Percentiles rank a stretch among this genome's conserved stretches.
Evolutionary conservation across 108 stramenopile species (phyloP).

Genomic region (Bacterosira constricta): DNA sequence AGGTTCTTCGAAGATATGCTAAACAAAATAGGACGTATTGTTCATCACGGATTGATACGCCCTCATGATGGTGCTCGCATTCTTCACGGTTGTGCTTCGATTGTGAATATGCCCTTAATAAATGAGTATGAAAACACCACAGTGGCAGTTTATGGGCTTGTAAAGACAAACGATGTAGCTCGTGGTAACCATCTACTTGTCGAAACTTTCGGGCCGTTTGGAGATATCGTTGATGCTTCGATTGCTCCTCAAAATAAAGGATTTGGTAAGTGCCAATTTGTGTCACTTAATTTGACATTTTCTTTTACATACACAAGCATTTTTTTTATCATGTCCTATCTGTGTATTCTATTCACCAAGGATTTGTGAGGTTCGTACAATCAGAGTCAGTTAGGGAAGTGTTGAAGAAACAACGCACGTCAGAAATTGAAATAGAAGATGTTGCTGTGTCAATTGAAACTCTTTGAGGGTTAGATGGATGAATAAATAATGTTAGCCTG

Average conservation of each 20-base stretch:
- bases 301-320: not conserved
- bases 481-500: no score
- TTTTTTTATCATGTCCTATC: not conserved
- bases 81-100: constrained; percentile 79
- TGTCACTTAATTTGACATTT: not conserved
- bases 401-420: constrained; percentile 56
- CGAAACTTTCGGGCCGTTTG: constrained; percentile 64
- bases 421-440: constrained; percentile 84
- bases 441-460: constrained; percentile 57
- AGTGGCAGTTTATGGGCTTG: constrained; percentile 72
- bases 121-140: constrained; percentile 68
- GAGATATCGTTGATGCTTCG: constrained; percentile 75
- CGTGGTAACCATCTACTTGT: constrained; percentile 42
- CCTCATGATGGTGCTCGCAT: constrained; percentile 80
- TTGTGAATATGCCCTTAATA: constrained; percentile 70
- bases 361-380: constrained; percentile 71
- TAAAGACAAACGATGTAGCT: constrained; percentile 67
- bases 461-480: no score
- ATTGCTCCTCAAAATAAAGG: constrained; percentile 75
- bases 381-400: constrained; percentile 65
- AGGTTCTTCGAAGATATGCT: constrained; percentile 74
- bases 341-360: constrained; percentile 11
- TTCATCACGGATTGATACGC: constrained; percentile 60
- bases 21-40: constrained; percentile 76
- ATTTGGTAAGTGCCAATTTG: constrained; percentile 56